Base-by-base conservation (phyloP, 495 filamentous ascomycete genomes). In the Daldinia loculata region DNA sequence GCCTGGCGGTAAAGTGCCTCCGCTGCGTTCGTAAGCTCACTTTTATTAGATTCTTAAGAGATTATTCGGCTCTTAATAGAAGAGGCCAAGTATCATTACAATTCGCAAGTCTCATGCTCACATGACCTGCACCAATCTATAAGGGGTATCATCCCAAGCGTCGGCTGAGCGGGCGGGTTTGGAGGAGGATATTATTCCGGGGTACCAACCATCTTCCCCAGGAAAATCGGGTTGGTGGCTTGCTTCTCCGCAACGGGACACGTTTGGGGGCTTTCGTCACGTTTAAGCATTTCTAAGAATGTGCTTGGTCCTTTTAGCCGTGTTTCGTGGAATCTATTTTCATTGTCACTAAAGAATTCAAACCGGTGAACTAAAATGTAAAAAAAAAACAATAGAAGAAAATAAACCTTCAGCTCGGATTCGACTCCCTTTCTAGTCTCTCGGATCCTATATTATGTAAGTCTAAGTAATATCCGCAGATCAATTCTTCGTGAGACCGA, bases 171-270 rank as follows among this genome's bases (percentile, higher is more conserved):
- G 63, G 59, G 36, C 19, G 32, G 65, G 60, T 55, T n/a, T 59
- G 39, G 45, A 59, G 50, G 34, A 26, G 26, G 30, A 56, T 50
- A 55, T 60, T 32, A 36, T 36, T 36, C 61, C 61, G 70, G 70
- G 57, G 70, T 34, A 48, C 50, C 56, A 52, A 56, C 19, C 19
- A 45, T 66, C 65, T 66, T 61, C 70, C 65, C 65, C 68, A 57
- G 43, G 61, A 62, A 72, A 32, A 29, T 57, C 56, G 56, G 38
- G 61, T 72, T 60, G 67, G 60, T 67, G 63, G 69, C 58, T 58
- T 39, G 19, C 26, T 72, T 64, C 60, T 72, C 69, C 64, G 69
- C 60, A 64, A 65, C 26, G 5, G 32, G 36, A 30, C 50, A n/a
- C 27, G 55, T 22, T 61, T 61, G 15, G 56, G 39, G 55, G 36